Evolutionary conservation across 768 basidiomycete species (phyloP).

Genomic region (Cystofilobasidium ferigula): DNA sequence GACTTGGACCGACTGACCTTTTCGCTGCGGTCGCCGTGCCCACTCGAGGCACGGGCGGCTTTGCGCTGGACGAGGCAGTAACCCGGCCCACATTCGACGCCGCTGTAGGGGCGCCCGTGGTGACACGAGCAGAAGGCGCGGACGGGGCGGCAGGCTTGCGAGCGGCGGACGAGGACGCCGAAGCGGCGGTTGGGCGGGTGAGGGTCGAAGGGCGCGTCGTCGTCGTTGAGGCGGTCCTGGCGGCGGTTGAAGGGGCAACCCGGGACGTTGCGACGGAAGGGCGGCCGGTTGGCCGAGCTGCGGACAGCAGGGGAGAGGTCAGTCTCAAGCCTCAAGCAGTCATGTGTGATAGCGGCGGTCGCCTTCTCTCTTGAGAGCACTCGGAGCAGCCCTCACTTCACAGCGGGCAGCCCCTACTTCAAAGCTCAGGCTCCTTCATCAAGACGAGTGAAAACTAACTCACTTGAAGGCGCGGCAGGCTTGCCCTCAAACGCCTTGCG

Average conservation of each 20-base stretch:
- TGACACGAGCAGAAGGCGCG: constrained; percentile 3
- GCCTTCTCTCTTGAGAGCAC: too few relatives aligned
- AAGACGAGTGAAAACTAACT: neutral
- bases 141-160: constrained; percentile 11
- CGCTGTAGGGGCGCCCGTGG: neutral
- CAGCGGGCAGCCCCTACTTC: too few relatives aligned
- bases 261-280: neutral
- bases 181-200: neutral
- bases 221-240: neutral
- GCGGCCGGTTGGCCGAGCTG: neutral
- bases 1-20: neutral
- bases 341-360: too few relatives aligned
- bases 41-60: neutral
- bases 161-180: neutral
- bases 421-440: too few relatives aligned
- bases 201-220: neutral
- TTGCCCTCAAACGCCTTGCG: neutral
- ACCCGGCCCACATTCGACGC: neutral
- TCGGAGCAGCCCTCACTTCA: too few relatives aligned
- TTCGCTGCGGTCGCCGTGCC: neutral
- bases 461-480: neutral
- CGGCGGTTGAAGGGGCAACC: neutral
- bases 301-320: too few relatives aligned
- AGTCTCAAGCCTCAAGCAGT: too few relatives aligned
- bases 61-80: neutral